These are phyloP conservation scores for Fusarium chlamydosporum DNA, from an alignment of 2,329 filamentous ascomycete species.

Conservation along the genomic window DNA sequence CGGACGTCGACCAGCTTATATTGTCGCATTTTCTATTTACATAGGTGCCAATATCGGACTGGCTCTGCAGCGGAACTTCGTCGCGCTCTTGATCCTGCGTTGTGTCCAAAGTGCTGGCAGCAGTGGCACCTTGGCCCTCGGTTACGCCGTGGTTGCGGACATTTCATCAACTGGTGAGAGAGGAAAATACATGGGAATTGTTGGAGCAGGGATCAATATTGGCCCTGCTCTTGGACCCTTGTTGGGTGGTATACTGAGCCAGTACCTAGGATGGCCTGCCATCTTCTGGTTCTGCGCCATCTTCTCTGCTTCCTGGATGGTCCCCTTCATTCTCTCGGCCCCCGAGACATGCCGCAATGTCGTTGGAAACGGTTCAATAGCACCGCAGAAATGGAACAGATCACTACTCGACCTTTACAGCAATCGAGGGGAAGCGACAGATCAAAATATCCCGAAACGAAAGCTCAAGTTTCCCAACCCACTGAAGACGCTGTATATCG, in stretches of 20 bases:
- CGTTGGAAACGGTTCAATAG: slow-evolving; percentile 74
- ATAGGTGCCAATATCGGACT: slow-evolving; percentile 71
- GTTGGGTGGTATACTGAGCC: slow-evolving; percentile 73
- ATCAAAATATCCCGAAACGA: slow-evolving; percentile 55
- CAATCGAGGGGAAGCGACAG: slow-evolving; percentile 55
- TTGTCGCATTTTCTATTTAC: slow-evolving; percentile 70
- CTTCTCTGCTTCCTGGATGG: slow-evolving; percentile 62
- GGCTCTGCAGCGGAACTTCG: slow-evolving; percentile 69
- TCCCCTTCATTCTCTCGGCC: slow-evolving; percentile 68
- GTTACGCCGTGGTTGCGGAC: slow-evolving; percentile 79
- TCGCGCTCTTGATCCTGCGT: slow-evolving; percentile 71
- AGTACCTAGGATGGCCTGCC: slow-evolving; percentile 76
- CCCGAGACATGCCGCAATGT: slow-evolving; percentile 73
- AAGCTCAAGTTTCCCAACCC: slow-evolving; percentile 70
- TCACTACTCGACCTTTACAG: slow-evolving; percentile 66
- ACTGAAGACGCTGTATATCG: slow-evolving; percentile 66
- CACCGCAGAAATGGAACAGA: slow-evolving; percentile 70
- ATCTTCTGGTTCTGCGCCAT: slow-evolving; percentile 80
- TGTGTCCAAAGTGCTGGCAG: slow-evolving; percentile 75
- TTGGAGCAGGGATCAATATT: slow-evolving; percentile 71
- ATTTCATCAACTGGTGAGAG: slow-evolving; percentile 77
- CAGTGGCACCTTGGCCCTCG: slow-evolving; percentile 78
- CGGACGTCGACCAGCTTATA: slow-evolving; percentile 73
- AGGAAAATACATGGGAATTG: slow-evolving; percentile 79
- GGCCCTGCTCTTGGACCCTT: slow-evolving; percentile 70